Conservation (phyloP, 768 basidiomycete genomes). For the Amanita jacksonii region DNA sequence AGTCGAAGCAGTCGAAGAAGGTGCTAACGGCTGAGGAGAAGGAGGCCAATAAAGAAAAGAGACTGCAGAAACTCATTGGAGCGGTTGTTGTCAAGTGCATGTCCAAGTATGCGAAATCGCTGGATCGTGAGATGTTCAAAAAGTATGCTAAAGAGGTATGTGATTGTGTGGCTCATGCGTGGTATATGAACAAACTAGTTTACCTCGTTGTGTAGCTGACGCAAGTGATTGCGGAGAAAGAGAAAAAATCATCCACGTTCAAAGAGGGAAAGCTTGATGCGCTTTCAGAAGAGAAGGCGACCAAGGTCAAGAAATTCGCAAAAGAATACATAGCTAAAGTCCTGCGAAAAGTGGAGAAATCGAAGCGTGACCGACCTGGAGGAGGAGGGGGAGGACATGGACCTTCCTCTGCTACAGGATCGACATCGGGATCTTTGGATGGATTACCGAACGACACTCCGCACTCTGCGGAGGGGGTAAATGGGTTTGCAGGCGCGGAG, state of each 20-base stretch:
- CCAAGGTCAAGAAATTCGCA: constrained; percentile 87
- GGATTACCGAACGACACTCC: constrained; percentile 31
- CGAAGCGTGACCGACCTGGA: constrained; percentile 24
- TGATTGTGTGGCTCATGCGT: background rate
- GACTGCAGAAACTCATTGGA: constrained; percentile 72
- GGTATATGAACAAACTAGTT: background rate
- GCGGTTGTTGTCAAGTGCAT: constrained; percentile 87
- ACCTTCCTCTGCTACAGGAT: constrained; percentile 15
- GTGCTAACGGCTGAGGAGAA: constrained; percentile 43
- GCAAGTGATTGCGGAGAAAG: constrained; percentile 81
- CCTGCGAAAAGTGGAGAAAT: constrained; percentile 56
- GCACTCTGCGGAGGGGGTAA: constrained; percentile 28
- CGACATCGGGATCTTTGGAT: constrained; percentile 14
- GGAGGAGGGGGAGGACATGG: too few relatives aligned
- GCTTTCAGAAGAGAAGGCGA: constrained; percentile 77
- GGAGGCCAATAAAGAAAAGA: constrained; percentile 72
- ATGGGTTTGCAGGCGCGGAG: too few relatives aligned
- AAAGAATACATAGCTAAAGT: constrained; percentile 88
- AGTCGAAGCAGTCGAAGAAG: constrained; percentile 32
- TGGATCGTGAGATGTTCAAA: constrained; percentile 84
- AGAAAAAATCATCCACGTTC: constrained; percentile 84
- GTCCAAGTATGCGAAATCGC: constrained; percentile 74
- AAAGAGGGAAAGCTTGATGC: constrained; percentile 62
- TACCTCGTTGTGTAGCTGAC: constrained; percentile 54
- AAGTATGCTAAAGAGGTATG: constrained; percentile 89